phyloP scores from a whole-genome alignment of 768 basidiomycete genomes.

The Leccinum variicolor region DNA sequence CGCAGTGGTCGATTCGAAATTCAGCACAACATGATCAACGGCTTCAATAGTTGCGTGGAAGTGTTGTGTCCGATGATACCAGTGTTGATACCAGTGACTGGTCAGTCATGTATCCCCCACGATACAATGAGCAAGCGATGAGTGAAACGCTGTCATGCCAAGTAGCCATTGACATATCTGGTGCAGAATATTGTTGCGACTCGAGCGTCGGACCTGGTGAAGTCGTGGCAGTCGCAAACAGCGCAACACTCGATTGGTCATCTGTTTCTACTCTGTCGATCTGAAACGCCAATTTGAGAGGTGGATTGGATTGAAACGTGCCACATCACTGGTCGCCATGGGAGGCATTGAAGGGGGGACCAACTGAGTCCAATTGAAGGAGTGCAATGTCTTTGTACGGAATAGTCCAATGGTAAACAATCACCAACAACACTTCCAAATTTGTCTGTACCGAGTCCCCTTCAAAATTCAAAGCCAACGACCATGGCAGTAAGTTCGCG shows the following conservation, averaged over 20 bases:
- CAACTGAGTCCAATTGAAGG: background rate
- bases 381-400: too few species aligned
- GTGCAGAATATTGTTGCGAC: background rate
- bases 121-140: background rate
- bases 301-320: background rate
- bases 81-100: background rate
- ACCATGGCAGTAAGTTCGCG: slow-evolving; percentile 26
- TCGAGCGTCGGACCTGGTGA: background rate
- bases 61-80: background rate
- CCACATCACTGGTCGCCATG: background rate
- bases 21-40: background rate
- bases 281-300: background rate
- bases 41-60: background rate
- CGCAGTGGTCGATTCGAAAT: too few species aligned
- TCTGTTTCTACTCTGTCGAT: background rate
- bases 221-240: background rate
- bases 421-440: slow-evolving; percentile 22
- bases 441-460: slow-evolving; percentile 11
- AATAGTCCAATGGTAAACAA: slow-evolving; percentile 1
- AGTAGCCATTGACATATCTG: background rate
- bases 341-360: background rate
- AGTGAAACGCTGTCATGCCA: background rate
- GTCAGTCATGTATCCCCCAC: background rate
- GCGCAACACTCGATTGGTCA: background rate
- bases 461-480: slow-evolving; percentile 13